Evolutionary conservation across 768 basidiomycete genomes (phyloP).

Genomic region (Boletus rex-veris): DNA sequence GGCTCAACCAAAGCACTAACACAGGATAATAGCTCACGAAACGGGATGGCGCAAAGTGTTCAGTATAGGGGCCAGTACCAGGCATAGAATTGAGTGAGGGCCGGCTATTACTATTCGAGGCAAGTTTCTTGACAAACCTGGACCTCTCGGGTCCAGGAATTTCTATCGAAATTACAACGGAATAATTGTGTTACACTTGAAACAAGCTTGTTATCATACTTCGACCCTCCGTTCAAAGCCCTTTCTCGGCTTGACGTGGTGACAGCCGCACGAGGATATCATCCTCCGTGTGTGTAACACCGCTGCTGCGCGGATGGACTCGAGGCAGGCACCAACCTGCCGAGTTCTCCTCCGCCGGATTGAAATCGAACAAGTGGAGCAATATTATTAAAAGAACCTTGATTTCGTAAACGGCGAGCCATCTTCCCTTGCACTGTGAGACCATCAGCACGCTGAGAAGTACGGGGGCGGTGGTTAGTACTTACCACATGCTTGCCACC

Average conservation of each 20-base stretch:
- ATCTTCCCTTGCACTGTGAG: slow-evolving; percentile 22
- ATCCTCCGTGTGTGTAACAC: slow-evolving; percentile 17
- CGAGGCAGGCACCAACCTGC: slow-evolving; percentile 9
- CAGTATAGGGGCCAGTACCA: too few species aligned
- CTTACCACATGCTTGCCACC: slow-evolving; percentile 22
- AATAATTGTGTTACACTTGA: too few species aligned
- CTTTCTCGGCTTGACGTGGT: not conserved
- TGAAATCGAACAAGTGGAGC: slow-evolving; percentile 14
- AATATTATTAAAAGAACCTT: slow-evolving; percentile 18
- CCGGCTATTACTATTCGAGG: too few species aligned
- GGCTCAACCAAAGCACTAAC: too few species aligned
- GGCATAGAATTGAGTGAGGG: too few species aligned
- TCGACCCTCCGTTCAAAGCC: not conserved
- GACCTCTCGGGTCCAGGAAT: too few species aligned
- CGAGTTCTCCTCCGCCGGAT: not conserved
- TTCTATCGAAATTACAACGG: too few species aligned
- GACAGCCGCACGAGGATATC: slow-evolving; percentile 10
- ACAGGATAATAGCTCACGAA: too few species aligned
- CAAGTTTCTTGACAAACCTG: too few species aligned
- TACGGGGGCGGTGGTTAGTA: not conserved
- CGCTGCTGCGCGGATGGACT: slow-evolving; percentile 12
- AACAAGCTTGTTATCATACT: too few species aligned
- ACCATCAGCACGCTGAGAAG: not conserved
- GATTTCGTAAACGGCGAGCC: slow-evolving; percentile 23
- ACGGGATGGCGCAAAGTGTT: too few species aligned